phyloP scores from a whole-genome alignment of 2,329 filamentous ascomycete species.

The Aspergillus viridinutans region DNA sequence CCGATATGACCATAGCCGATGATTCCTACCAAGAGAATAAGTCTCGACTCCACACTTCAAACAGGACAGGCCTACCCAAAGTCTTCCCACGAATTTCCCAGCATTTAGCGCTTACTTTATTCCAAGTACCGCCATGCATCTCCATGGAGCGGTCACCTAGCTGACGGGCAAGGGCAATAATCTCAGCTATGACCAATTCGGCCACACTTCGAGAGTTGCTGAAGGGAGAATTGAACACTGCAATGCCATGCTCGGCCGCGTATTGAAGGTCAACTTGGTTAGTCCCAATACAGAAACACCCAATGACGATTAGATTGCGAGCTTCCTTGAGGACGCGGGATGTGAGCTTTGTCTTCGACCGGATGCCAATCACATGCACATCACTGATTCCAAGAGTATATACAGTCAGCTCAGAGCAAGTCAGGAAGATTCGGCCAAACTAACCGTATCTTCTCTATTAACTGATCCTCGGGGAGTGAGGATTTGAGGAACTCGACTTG shows the following conservation, averaged over 20 bases:
- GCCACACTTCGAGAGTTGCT: conserved; percentile 96
- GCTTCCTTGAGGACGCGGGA: conserved; percentile 80
- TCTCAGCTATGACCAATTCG: conserved; percentile 90
- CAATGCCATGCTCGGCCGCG: conserved; percentile 61
- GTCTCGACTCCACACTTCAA: conserved; percentile 1
- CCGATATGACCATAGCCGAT: conserved; percentile 98
- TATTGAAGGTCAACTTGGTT: conserved; percentile 51
- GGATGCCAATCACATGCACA: conserved; percentile 95
- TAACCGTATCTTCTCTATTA: conserved; percentile 96
- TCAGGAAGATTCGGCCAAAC: background rate
- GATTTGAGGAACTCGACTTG: conserved; percentile 90
- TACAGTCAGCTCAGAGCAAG: conserved; percentile 11
- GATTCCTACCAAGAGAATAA: conserved; percentile 57
- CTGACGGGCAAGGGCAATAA: conserved; percentile 87
- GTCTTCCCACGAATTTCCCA: conserved; percentile 99
- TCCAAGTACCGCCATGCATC: conserved; percentile 92
- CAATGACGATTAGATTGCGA: conserved; percentile 90
- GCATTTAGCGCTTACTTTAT: conserved; percentile 94
- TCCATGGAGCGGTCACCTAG: conserved; percentile 89
- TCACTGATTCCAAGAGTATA: conserved; percentile 52
- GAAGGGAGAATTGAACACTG: conserved; percentile 98
- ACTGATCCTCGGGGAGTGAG: conserved; percentile 83
- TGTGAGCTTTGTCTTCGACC: conserved; percentile 94
- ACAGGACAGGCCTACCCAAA: conserved; percentile 55
- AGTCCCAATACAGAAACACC: conserved; percentile 98